These are phyloP conservation scores for Cubamyces lactineus DNA, from an alignment of 768 basidiomycete species.

Conservation along the genomic window DNA sequence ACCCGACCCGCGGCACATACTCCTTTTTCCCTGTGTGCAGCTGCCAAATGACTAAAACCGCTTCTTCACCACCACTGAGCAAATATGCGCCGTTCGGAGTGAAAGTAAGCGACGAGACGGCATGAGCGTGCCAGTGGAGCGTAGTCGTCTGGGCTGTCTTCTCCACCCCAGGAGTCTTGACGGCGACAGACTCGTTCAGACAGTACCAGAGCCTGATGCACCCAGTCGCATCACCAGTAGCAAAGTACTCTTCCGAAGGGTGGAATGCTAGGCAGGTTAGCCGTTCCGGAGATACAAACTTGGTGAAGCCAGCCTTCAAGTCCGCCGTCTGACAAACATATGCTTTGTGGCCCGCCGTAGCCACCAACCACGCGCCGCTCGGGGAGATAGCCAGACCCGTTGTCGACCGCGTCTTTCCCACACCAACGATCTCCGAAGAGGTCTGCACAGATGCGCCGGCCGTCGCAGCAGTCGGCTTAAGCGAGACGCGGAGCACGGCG, in stretches of 20 bases:
- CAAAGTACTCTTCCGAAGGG: slow-evolving; percentile 91
- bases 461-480: slow-evolving; percentile 50
- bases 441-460: slow-evolving; percentile 44
- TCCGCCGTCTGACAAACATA: slow-evolving; percentile 68
- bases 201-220: slow-evolving; percentile 93
- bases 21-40: slow-evolving; percentile 86
- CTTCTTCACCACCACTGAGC: slow-evolving; percentile 92
- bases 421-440: slow-evolving; percentile 52
- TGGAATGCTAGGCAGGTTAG: slow-evolving; percentile 88
- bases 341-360: slow-evolving; percentile 73
- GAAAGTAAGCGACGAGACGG: slow-evolving; percentile 85
- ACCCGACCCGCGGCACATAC: slow-evolving; percentile 90
- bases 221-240: slow-evolving; percentile 89
- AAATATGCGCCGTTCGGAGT: slow-evolving; percentile 91
- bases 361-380: slow-evolving; percentile 78
- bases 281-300: slow-evolving; percentile 78
- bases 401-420: slow-evolving; percentile 71
- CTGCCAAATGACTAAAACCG: slow-evolving; percentile 97
- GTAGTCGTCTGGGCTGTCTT: slow-evolving; percentile 83
- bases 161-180: slow-evolving; percentile 62
- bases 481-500: slow-evolving; percentile 63
- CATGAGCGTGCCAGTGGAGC: slow-evolving; percentile 97
- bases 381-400: slow-evolving; percentile 73
- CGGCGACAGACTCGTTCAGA: slow-evolving; percentile 58
- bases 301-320: slow-evolving; percentile 69